Percentiles rank a stretch among this genome's conserved stretches.
Evolutionary conservation across 305 asterid genomes (phyloP).

Genomic region (Fraxinus velutina): DNA sequence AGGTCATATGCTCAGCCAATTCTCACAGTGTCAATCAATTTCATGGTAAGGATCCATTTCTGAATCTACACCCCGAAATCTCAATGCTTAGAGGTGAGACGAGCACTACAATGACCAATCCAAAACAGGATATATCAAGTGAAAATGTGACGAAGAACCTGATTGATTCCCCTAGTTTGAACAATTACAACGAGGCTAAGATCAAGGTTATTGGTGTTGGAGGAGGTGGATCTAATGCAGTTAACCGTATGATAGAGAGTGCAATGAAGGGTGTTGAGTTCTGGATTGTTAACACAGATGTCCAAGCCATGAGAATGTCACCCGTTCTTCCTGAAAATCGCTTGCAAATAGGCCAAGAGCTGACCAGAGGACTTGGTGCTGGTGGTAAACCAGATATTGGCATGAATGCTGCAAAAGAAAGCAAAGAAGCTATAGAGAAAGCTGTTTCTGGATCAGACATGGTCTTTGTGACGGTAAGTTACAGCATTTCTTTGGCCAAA

Average conservation of each 20-base stretch:
- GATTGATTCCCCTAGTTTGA: slow-evolving; percentile 30
- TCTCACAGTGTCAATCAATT: slow-evolving; percentile 59
- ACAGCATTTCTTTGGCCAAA: not conserved
- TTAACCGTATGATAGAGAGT: slow-evolving; percentile 84
- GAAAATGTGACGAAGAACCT: slow-evolving; percentile 51
- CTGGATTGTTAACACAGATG: slow-evolving; percentile 92
- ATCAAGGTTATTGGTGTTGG: slow-evolving; percentile 39
- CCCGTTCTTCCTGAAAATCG: slow-evolving; percentile 69
- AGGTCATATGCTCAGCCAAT: slow-evolving; percentile 56
- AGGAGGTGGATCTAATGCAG: slow-evolving; percentile 25
- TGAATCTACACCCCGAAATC: slow-evolving; percentile 80
- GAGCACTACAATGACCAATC: slow-evolving; percentile 40
- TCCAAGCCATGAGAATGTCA: slow-evolving; percentile 88
- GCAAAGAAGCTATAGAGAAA: slow-evolving; percentile 71
- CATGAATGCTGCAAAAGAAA: slow-evolving; percentile 84
- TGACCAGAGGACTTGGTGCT: slow-evolving; percentile 96
- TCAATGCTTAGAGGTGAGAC: slow-evolving; percentile 84
- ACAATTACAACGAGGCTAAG: slow-evolving; percentile 49
- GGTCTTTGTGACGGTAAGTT: not conserved
- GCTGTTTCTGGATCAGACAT: slow-evolving; percentile 57
- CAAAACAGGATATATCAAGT: slow-evolving; percentile 47
- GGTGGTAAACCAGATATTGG: slow-evolving; percentile 97
- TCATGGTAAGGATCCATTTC: slow-evolving; percentile 69
- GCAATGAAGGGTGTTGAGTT: slow-evolving; percentile 91
- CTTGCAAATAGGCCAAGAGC: slow-evolving; percentile 85